Percentiles rank a stretch among this genome's conserved stretches.
Evolutionary conservation across 1,284 basidiomycete species (phyloP).

Genomic region (Fomes fomentarius): DNA sequence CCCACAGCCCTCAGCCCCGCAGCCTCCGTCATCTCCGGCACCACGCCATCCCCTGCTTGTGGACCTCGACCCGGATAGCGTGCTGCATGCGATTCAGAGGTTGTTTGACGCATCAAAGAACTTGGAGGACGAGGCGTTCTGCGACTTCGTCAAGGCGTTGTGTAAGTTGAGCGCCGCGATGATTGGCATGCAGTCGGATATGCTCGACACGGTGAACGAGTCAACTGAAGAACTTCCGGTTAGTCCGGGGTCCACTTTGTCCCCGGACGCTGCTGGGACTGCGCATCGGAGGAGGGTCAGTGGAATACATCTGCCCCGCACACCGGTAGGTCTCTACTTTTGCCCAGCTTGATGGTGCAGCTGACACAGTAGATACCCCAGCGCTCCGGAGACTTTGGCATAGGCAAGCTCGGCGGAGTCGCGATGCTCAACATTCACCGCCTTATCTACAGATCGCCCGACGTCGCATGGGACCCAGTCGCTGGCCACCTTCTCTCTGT

Average conservation of each 20-base stretch:
- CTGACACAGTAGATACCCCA: constrained; percentile 34
- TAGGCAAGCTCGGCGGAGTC: constrained; percentile 83
- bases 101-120: constrained; percentile 86
- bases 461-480: constrained; percentile 85
- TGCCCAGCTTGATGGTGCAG: background rate
- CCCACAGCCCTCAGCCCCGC: background rate
- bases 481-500: constrained; percentile 81
- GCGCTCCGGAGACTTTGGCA: constrained; percentile 85
- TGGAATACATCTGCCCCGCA: constrained; percentile 80
- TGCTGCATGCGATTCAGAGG: constrained; percentile 74
- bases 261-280: constrained; percentile 45
- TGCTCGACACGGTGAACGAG: constrained; percentile 38
- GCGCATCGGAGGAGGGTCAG: constrained; percentile 77
- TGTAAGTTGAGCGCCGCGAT: constrained; percentile 88
- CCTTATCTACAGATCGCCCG: constrained; percentile 77
- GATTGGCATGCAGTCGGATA: constrained; percentile 79
- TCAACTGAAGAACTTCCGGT: constrained; percentile 45
- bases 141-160: constrained; percentile 79
- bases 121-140: constrained; percentile 83
- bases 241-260: constrained; percentile 35
- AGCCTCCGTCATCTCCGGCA: constrained; percentile 15
- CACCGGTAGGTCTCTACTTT: constrained; percentile 54
- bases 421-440: constrained; percentile 84
- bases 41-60: constrained; percentile 61
- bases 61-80: constrained; percentile 78